Conservation (phyloP, 2,329 filamentous ascomycete genomes). For the Aspergillus candidus region DNA sequence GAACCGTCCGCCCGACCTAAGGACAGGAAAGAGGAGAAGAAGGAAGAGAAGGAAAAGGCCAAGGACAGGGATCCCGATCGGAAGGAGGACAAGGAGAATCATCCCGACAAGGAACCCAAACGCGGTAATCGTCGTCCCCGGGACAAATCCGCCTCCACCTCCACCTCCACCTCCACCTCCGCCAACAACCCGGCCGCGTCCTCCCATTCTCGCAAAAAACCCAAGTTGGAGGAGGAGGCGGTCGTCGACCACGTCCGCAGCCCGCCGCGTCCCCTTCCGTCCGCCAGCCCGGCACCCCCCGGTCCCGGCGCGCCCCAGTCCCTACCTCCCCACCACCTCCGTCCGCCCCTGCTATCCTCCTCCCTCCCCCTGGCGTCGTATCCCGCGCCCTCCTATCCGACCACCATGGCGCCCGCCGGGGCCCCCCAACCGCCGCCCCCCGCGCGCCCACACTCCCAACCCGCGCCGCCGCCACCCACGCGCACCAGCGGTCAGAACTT, state of each 20-base stretch:
- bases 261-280: constrained; percentile 8
- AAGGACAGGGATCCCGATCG: constrained; percentile 3
- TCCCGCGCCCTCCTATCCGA: constrained; percentile 14
- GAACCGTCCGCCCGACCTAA: constrained; percentile 23
- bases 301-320: constrained; percentile 4
- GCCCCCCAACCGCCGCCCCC: constrained; percentile 42
- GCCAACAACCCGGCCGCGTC: constrained; percentile 1
- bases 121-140: constrained; percentile 28
- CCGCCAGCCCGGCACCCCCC: constrained; percentile 9
- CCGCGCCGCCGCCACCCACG: constrained; percentile 38
- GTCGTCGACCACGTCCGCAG: neutral
- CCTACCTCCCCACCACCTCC: constrained; percentile 15
- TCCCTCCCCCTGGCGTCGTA: constrained; percentile 26
- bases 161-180: constrained; percentile 13
- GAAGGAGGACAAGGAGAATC: constrained; percentile 2
- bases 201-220: constrained; percentile 42
- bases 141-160: constrained; percentile 29
- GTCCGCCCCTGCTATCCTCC: constrained; percentile 13
- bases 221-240: constrained; percentile 31
- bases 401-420: constrained; percentile 15
- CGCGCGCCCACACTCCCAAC: constrained; percentile 39
- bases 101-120: constrained; percentile 15
- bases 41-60: constrained; percentile 12
- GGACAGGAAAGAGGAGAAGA: constrained; percentile 21
- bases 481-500: constrained; percentile 75